Percentiles rank a stretch among this genome's conserved stretches.
phyloP scores from a whole-genome alignment of 164 flowering plant genomes.

The Magnolia officinalis region DNA sequence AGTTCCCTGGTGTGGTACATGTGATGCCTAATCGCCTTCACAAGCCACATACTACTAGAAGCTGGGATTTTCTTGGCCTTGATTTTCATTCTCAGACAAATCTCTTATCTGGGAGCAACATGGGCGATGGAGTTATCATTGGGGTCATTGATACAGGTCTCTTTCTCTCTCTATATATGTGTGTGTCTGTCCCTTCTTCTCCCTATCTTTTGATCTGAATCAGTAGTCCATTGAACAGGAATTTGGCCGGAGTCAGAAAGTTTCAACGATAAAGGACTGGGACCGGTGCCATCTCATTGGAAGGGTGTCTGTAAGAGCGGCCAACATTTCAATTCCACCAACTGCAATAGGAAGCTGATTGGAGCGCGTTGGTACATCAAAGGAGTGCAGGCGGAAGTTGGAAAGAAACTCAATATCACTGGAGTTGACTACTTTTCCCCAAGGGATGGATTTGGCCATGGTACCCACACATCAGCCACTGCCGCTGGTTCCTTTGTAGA shows the following conservation, averaged over 20 bases:
- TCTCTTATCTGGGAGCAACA: conserved; percentile 21
- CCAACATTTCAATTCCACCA: conserved; percentile 5
- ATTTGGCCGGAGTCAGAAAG: conserved; percentile 18
- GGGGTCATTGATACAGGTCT: conserved; percentile 54
- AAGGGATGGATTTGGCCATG: not conserved
- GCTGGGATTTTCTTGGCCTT: conserved; percentile 56
- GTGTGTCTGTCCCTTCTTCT: conserved; percentile 14
- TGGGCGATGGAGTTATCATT: conserved; percentile 41
- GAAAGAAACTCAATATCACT: not conserved
- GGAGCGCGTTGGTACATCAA: conserved; percentile 8
- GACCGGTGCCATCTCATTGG: conserved; percentile 11
- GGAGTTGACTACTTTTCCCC: conserved; percentile 5
- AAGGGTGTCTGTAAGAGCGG: conserved; percentile 6
- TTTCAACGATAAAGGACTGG: conserved; percentile 12
- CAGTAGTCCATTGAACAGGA: not conserved
- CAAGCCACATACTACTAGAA: conserved; percentile 46
- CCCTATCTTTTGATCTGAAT: not conserved
- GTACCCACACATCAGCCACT: conserved; percentile 11
- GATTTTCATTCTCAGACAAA: conserved; percentile 10
- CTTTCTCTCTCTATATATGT: not conserved
- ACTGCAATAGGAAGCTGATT: conserved; percentile 10
- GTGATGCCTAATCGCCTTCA: conserved; percentile 31
- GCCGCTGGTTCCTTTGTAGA: conserved; percentile 7
- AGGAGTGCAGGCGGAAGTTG: conserved; percentile 6
- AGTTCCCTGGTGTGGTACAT: conserved; percentile 36